These are phyloP conservation scores for Escallonia rubra DNA, from an alignment of 129 eudicot genomes.

Conservation along the genomic window DNA sequence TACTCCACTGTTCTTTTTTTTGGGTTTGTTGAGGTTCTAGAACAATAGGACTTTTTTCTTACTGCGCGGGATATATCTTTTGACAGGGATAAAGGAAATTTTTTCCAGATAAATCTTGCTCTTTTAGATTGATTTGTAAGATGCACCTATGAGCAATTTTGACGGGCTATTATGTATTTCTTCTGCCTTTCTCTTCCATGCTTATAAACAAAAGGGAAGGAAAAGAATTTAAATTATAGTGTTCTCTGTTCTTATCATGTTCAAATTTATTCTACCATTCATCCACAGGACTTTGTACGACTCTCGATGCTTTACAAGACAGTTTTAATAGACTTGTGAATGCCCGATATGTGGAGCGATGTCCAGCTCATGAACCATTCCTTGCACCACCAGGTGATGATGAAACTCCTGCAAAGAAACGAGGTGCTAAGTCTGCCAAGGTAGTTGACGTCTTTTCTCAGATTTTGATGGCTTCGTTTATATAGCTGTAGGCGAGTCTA, in stretches of 20 bases:
- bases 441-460: constrained; percentile 23
- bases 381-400: constrained; percentile 59
- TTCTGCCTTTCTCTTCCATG: not conserved
- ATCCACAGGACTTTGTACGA: constrained; percentile 35
- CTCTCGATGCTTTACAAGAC: constrained; percentile 34
- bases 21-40: no score
- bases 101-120: no score
- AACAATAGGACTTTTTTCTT: no score
- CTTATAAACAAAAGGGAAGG: not conserved
- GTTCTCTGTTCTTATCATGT: not conserved
- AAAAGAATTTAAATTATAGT: not conserved
- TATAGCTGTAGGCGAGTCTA: no score
- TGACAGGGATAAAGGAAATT: no score
- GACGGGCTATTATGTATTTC: not conserved
- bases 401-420: constrained; percentile 51
- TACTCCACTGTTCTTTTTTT: no score
- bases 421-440: constrained; percentile 52
- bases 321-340: constrained; percentile 55
- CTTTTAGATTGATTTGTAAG: not conserved
- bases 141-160: not conserved
- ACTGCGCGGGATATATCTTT: no score
- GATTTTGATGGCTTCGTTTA: not conserved
- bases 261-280: constrained; percentile 2
- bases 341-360: constrained; percentile 73
- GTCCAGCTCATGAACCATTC: constrained; percentile 87